Conservation (phyloP, 306 rosid genomes). For the Ziziphus jujuba region DNA sequence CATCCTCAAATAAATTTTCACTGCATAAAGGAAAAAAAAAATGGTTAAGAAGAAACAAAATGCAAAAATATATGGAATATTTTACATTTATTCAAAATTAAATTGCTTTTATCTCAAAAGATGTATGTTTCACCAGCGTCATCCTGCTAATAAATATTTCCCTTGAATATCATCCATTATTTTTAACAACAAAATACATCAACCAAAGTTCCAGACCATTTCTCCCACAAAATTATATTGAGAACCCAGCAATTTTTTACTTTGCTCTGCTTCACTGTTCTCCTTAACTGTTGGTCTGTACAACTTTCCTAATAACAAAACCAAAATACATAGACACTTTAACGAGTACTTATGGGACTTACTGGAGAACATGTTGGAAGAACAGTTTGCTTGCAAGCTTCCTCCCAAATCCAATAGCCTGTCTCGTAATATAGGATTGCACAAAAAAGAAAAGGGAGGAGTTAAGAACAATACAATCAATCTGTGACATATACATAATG, state of each 20-base stretch:
- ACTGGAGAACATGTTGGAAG: constrained; percentile 81
- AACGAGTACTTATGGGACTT: constrained; percentile 39
- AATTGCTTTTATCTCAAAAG: not conserved
- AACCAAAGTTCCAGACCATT: not conserved
- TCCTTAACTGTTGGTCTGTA: not conserved
- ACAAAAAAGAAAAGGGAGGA: constrained; percentile 18
- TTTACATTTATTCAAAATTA: not conserved
- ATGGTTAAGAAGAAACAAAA: constrained; percentile 19
- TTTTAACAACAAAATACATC: not conserved
- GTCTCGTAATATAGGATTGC: constrained; percentile 29
- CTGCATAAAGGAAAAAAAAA: constrained; percentile 38
- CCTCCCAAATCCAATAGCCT: constrained; percentile 87
- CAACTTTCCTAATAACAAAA: not conserved
- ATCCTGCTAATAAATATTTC: too few relatives aligned
- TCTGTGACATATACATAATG: constrained; percentile 8
- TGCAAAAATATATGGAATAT: constrained; percentile 5
- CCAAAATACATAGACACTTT: constrained; percentile 17
- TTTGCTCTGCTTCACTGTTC: not conserved
- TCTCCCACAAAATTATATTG: constrained; percentile 4
- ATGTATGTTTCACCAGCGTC: not conserved
- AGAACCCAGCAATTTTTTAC: not conserved
- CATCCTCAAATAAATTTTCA: constrained; percentile 81
- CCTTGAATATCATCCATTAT: not conserved
- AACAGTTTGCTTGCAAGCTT: constrained; percentile 79
- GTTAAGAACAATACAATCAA: constrained; percentile 9